Percentiles rank a stretch among this genome's conserved stretches.
Conservation (phyloP, 2,329 filamentous ascomycete genomes). For the Sclerotinia subarctica region DNA sequence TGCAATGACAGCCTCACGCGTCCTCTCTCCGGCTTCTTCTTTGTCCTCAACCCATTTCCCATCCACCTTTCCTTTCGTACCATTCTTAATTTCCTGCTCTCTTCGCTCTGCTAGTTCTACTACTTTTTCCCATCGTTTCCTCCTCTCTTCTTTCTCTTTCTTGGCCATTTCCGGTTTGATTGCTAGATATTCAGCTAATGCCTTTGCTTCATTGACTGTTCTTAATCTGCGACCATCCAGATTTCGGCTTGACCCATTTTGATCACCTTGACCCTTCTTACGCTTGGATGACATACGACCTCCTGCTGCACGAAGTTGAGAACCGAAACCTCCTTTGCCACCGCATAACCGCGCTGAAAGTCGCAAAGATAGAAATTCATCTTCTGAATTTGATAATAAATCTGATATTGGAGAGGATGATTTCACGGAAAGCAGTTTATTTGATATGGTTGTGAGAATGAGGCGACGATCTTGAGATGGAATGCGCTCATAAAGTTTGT, state of each 20-base stretch:
- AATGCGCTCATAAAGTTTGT: slow-evolving; percentile 58
- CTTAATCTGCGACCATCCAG: slow-evolving; percentile 85
- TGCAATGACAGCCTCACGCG: slow-evolving; percentile 69
- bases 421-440: slow-evolving; percentile 60
- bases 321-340: slow-evolving; percentile 97
- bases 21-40: slow-evolving; percentile 83
- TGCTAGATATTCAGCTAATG: slow-evolving; percentile 88
- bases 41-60: slow-evolving; percentile 95
- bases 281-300: slow-evolving; percentile 94
- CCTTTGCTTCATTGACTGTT: slow-evolving; percentile 93
- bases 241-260: slow-evolving; percentile 88
- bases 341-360: slow-evolving; percentile 77
- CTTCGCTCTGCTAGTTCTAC: slow-evolving; percentile 79
- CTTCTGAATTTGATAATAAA: slow-evolving; percentile 54
- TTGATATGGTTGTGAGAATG: slow-evolving; percentile 78
- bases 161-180: slow-evolving; percentile 97
- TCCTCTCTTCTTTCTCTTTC: slow-evolving; percentile 83
- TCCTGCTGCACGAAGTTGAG: slow-evolving; percentile 91
- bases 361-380: slow-evolving; percentile 77
- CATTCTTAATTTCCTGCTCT: slow-evolving; percentile 78
- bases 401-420: slow-evolving; percentile 56
- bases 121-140: slow-evolving; percentile 82
- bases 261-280: slow-evolving; percentile 78
- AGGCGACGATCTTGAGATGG: slow-evolving; percentile 59
- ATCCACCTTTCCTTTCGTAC: slow-evolving; percentile 69